These are phyloP conservation scores for Hypomyces perniciosus DNA, from an alignment of 2,329 filamentous ascomycete genomes.

Conservation along the genomic window DNA sequence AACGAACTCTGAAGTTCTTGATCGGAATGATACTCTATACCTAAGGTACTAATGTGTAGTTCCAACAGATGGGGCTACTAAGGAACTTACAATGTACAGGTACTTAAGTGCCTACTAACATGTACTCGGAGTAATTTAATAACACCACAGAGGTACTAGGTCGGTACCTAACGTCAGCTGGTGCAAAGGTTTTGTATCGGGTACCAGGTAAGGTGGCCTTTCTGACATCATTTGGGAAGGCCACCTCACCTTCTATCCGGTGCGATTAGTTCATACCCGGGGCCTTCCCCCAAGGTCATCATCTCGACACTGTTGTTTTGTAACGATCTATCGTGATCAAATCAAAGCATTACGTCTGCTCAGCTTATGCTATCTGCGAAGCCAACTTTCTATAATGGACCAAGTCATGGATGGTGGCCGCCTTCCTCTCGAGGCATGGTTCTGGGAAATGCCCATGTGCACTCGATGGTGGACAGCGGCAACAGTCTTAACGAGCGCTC, in stretches of 20 bases:
- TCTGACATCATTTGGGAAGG: not conserved
- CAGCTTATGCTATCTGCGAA: not conserved
- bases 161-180: not conserved
- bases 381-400: conserved; percentile 39
- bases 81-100: no score
- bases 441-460: conserved; percentile 96
- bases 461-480: conserved; percentile 96
- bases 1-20: no score
- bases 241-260: conserved; percentile 1
- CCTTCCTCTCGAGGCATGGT: conserved; percentile 92
- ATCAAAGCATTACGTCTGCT: not conserved
- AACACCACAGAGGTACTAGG: no score
- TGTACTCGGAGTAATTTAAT: no score
- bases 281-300: no score
- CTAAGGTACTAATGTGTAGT: no score
- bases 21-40: no score
- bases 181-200: not conserved
- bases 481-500: conserved; percentile 76
- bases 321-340: not conserved
- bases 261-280: no score
- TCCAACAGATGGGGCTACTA: no score
- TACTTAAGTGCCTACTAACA: no score
- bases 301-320: not conserved
- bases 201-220: not conserved
- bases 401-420: conserved; percentile 55